These are phyloP conservation scores for Cardiospermum halicacabum DNA, from an alignment of 345 rosid species.

Conservation along the genomic window DNA sequence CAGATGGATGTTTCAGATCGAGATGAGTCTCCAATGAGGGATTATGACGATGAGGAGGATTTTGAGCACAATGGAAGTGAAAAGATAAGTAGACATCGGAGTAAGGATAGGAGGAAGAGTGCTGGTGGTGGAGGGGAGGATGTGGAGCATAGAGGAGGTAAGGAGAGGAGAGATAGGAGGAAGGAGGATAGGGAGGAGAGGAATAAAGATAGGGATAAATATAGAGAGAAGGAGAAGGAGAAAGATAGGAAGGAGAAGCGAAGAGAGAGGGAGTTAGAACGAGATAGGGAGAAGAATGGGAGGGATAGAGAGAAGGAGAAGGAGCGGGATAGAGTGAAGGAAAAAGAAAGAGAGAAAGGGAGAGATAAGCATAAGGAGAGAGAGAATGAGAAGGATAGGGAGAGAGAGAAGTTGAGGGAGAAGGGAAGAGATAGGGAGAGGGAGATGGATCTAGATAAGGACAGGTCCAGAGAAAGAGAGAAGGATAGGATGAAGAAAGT, in stretches of 20 bases:
- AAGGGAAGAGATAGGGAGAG: slow-evolving; percentile 27
- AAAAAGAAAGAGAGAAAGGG: slow-evolving; percentile 36
- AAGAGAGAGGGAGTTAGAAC: slow-evolving; percentile 26
- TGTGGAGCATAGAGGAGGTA: slow-evolving; percentile 42
- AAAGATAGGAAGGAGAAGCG: slow-evolving; percentile 43
- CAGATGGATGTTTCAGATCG: slow-evolving; percentile 15
- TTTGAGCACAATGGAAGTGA: slow-evolving; percentile 22
- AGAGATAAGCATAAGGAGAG: slow-evolving; percentile 48
- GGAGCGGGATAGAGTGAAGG: slow-evolving; percentile 40
- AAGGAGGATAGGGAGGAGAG: slow-evolving; percentile 37
- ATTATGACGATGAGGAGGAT: slow-evolving; percentile 28
- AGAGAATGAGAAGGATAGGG: slow-evolving; percentile 40
- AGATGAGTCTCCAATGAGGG: slow-evolving; percentile 23
- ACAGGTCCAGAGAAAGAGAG: slow-evolving; percentile 36
- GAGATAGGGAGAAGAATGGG: slow-evolving; percentile 20
- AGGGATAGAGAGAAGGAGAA: slow-evolving; percentile 33
- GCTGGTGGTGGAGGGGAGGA: slow-evolving; percentile 33
- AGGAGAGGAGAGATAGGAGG: slow-evolving; percentile 31
- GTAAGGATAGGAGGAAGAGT: slow-evolving; percentile 44
- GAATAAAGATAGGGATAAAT: slow-evolving; percentile 34
- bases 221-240: slow-evolving; percentile 46
- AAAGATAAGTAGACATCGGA: slow-evolving; percentile 22
- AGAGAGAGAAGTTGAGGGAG: slow-evolving; percentile 31
- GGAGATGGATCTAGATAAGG: slow-evolving; percentile 34
- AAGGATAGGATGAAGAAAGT: slow-evolving; percentile 27